Evolutionary conservation across 257 asterid species (phyloP).

Genomic region (Fraxinus anomala): DNA sequence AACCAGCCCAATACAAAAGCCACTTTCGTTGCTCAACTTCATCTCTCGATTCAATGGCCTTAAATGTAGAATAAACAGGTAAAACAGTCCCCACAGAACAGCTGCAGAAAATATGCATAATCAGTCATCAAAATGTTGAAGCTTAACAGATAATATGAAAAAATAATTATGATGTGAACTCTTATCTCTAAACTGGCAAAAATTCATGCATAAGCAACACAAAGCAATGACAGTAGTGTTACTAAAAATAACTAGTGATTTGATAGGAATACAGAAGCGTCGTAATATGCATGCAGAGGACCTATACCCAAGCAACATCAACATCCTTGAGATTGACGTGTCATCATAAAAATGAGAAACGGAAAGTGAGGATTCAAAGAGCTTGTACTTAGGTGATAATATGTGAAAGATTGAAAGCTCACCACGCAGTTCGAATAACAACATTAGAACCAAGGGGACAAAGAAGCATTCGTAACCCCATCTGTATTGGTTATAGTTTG

Average conservation of each 20-base stretch:
- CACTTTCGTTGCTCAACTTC: slow-evolving; percentile 74
- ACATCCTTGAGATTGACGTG: neutral
- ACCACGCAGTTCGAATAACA: slow-evolving; percentile 86
- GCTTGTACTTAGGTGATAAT: neutral
- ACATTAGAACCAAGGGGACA: slow-evolving; percentile 76
- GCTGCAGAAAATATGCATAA: slow-evolving; percentile 42
- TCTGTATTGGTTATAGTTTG: slow-evolving; percentile 45
- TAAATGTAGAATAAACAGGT: slow-evolving; percentile 94
- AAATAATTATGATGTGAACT: neutral
- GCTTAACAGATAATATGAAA: neutral
- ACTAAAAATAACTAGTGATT: neutral
- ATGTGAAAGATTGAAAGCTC: slow-evolving; percentile 31
- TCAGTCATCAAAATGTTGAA: neutral
- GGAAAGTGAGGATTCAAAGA: neutral
- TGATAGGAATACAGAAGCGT: neutral
- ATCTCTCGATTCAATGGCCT: slow-evolving; percentile 80
- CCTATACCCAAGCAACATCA: neutral
- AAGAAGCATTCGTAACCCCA: slow-evolving; percentile 71
- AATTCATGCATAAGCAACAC: neutral
- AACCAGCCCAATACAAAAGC: slow-evolving; percentile 98
- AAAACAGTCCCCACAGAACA: slow-evolving; percentile 84
- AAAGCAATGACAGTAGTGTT: neutral
- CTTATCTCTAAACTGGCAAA: neutral
- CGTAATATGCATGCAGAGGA: neutral
- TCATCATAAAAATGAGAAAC: neutral